Base-by-base conservation (phyloP, 2,329 filamentous ascomycete species). In the Aspergillus niger region DNA sequence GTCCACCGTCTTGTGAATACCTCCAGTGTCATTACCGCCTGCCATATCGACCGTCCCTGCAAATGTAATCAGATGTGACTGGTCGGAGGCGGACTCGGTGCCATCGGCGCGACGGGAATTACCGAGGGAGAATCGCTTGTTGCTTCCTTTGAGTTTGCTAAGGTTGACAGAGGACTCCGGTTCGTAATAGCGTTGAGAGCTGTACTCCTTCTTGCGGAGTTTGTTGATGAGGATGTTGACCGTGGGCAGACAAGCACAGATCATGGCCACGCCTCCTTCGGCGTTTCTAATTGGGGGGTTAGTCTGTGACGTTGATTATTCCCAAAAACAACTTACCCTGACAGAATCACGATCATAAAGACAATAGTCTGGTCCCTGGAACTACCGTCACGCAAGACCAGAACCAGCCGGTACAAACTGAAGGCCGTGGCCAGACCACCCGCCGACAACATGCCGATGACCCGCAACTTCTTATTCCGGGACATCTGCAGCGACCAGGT, bases 401-500 rank as follows among this genome's bases (percentile, higher is more conserved):
- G 64, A 1, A 76, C 62, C 26, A 79, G 59, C 5, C 76, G 74
- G 55, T 76, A 75, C n/a, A 77, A 53, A 70, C 74, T 76, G 58
- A 76, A 77, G 1, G 67, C 72, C 0, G 72, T 76, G 4, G 76
- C 76, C 8, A 79, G 62, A 6, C 76, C 76, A 50, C 76, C 76
- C 0, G 74, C 76, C 1, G 75, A 67, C 11, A 79, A 67, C 30
- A 78, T 66, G 11, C 72, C 75, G 13, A 75, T 71, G 2, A 79
- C 74, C 5, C 74, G 73, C 11, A 78, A 56, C 60, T 77, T 77
- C 55, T 72, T 72, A 48, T 68, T 72, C 2, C 65, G 64, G 11
- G 71, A 70, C 71, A 78, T 75, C 49, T 78, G 73, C 36, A 79
- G 66, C n/a, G 72, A 74, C 70, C 74, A 75, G 1, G 75, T 76